Conservation (phyloP, 768 basidiomycete species). For the Pholiota microspora region DNA sequence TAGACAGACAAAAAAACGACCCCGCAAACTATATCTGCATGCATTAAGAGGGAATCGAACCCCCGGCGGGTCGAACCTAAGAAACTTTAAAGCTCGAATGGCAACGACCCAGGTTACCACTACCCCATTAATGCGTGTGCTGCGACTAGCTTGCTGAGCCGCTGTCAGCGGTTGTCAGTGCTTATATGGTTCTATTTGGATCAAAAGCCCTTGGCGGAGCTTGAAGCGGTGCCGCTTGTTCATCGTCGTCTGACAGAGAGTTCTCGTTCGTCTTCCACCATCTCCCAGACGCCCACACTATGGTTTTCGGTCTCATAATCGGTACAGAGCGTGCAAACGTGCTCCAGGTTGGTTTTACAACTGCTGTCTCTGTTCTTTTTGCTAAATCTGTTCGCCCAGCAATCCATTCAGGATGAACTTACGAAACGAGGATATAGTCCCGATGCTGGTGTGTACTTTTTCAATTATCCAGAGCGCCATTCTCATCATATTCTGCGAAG, state of each 20-base stretch:
- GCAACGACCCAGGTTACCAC: constrained; percentile 26
- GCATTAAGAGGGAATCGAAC: constrained; percentile 89
- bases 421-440: constrained; percentile 69
- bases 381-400: constrained; percentile 38
- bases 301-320: constrained; percentile 77
- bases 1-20: too few species aligned
- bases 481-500: constrained; percentile 34
- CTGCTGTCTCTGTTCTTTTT: neutral
- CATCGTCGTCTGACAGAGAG: constrained; percentile 15
- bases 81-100: constrained; percentile 12
- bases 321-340: constrained; percentile 73
- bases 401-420: constrained; percentile 81
- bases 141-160: too few species aligned
- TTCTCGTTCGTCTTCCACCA: constrained; percentile 20
- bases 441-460: constrained; percentile 61
- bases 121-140: constrained; percentile 30
- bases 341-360: constrained; percentile 52
- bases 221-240: constrained; percentile 22
- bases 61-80: constrained; percentile 73
- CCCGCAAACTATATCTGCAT: too few species aligned
- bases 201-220: constrained; percentile 22
- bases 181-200: neutral
- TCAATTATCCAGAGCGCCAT: constrained; percentile 6
- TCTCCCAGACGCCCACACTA: constrained; percentile 31
- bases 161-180: too few species aligned